Evolutionary conservation across 495 filamentous ascomycete genomes (phyloP).

Genomic region (Hyaloscypha hepaticicola): DNA sequence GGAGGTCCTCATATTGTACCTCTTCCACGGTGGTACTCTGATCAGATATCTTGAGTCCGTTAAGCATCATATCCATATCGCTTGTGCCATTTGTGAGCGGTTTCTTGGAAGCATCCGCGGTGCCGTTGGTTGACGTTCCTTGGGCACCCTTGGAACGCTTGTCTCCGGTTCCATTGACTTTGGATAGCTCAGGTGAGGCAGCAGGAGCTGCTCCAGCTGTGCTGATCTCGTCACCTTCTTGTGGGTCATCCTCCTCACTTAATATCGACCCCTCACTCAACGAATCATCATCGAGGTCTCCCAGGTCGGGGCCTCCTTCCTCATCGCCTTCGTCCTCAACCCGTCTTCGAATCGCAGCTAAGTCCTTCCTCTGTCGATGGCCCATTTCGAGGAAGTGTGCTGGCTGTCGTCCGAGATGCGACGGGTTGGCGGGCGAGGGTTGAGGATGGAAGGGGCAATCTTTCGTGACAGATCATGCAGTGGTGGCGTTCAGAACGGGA

Average conservation of each 20-base stretch:
- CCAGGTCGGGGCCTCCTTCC: constrained; percentile 63
- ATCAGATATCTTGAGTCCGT: constrained; percentile 69
- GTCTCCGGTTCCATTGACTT: constrained; percentile 25
- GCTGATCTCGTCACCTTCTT: constrained; percentile 63
- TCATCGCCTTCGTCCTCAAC: constrained; percentile 79
- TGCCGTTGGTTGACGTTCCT: constrained; percentile 18
- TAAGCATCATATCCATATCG: constrained; percentile 89
- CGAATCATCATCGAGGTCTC: constrained; percentile 77
- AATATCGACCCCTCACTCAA: constrained; percentile 75
- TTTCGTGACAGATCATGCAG: constrained; percentile 34
- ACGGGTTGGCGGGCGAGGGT: constrained; percentile 32
- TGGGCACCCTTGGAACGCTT: constrained; percentile 17
- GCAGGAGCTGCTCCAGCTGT: constrained; percentile 59
- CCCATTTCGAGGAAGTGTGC: constrained; percentile 52
- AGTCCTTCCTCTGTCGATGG: constrained; percentile 62
- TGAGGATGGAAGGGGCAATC: constrained; percentile 31
- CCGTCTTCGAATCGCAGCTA: constrained; percentile 72
- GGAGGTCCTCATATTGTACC: constrained; percentile 32
- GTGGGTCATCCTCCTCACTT: constrained; percentile 70
- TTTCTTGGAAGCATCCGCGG: constrained; percentile 26
- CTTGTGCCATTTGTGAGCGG: constrained; percentile 39
- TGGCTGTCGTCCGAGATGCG: constrained; percentile 28
- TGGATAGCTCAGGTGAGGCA: constrained; percentile 37
- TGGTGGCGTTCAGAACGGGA: constrained; percentile 27
- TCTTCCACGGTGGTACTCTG: constrained; percentile 36